A percentile compares a stretch with the other conserved stretches of the same genome.
Evolutionary conservation across 2,329 filamentous ascomycete genomes (phyloP).

Genomic region (Colletotrichum chlorophyti): DNA sequence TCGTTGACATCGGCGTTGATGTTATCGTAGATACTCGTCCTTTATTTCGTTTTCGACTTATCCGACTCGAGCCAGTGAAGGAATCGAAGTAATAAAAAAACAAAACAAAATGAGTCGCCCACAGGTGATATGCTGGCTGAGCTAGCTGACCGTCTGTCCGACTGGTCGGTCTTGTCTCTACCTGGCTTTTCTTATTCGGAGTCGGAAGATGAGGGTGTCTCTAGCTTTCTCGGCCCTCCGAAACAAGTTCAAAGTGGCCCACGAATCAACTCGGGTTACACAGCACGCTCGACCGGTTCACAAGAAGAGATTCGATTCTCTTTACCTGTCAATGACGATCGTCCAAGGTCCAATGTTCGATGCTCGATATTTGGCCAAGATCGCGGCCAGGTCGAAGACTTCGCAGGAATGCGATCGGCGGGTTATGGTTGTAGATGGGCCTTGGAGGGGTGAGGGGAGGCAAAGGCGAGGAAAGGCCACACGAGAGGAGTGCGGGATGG

Average conservation of each 20-base stretch:
- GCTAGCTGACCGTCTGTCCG: neutral
- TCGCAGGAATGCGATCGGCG: constrained; percentile 20
- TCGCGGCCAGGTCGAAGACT: constrained; percentile 20
- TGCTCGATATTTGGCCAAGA: constrained; percentile 12
- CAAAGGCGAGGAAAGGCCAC: constrained; percentile 6
- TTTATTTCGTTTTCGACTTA: neutral
- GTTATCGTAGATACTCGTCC: no score
- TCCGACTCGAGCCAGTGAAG: no score
- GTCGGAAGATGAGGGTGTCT: constrained; percentile 17
- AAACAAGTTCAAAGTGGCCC: constrained; percentile 18
- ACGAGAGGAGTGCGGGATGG: constrained; percentile 14
- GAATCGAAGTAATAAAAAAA: no score
- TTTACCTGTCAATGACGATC: constrained; percentile 20
- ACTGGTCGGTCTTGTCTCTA: constrained; percentile 15
- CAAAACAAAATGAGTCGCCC: neutral
- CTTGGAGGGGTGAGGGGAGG: constrained; percentile 22
- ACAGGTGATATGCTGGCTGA: neutral
- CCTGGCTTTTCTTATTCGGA: constrained; percentile 25
- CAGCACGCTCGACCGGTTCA: constrained; percentile 4
- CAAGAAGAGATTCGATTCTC: no score
- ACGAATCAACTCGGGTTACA: constrained; percentile 26
- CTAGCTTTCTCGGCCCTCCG: constrained; percentile 18
- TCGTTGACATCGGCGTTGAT: no score
- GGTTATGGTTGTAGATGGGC: constrained; percentile 3
- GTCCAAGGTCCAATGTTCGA: constrained; percentile 23